phyloP scores from a whole-genome alignment of 495 filamentous ascomycete species.

The Penicillium simplicissimum region DNA sequence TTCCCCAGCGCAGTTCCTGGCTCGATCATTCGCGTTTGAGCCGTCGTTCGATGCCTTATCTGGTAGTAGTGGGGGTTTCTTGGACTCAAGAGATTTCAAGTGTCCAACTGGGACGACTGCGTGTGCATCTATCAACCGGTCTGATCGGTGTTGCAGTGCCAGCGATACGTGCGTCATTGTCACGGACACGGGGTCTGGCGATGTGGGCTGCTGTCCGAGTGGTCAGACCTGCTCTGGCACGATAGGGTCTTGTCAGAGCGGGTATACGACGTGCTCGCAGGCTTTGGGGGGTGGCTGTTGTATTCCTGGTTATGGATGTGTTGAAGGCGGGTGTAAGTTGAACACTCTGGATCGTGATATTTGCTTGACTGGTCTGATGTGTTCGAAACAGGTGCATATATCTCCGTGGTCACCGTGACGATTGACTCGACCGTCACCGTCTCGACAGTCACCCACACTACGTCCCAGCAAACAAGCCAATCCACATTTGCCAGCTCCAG shows the following conservation, averaged over 20 bases:
- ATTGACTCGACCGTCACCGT: conserved; percentile 44
- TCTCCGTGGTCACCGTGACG: conserved; percentile 50
- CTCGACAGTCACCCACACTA: conserved; percentile 44
- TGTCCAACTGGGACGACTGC: conserved; percentile 70
- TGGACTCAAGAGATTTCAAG: conserved; percentile 55
- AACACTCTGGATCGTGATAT: background rate
- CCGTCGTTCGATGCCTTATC: conserved; percentile 32
- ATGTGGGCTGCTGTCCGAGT: conserved; percentile 82
- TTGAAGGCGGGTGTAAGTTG: conserved; percentile 75
- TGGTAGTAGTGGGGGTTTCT: background rate
- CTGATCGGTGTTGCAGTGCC: conserved; percentile 73
- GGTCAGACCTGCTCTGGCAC: conserved; percentile 67
- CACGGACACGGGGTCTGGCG: conserved; percentile 68
- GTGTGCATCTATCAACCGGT: conserved; percentile 68
- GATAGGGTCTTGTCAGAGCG: conserved; percentile 61
- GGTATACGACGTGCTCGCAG: conserved; percentile 67
- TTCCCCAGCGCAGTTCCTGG: conserved; percentile 16
- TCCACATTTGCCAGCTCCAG: conserved; percentile 21
- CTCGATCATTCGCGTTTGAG: conserved; percentile 35
- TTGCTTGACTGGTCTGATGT: background rate
- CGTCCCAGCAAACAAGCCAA: conserved; percentile 31
- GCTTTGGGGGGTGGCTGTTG: conserved; percentile 84
- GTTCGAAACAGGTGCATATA: conserved; percentile 39
- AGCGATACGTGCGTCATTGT: conserved; percentile 71
- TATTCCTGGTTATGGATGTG: conserved; percentile 75